These are phyloP conservation scores for Thozetella sp. DNA, from an alignment of 495 filamentous ascomycete species.

Conservation along the genomic window DNA sequence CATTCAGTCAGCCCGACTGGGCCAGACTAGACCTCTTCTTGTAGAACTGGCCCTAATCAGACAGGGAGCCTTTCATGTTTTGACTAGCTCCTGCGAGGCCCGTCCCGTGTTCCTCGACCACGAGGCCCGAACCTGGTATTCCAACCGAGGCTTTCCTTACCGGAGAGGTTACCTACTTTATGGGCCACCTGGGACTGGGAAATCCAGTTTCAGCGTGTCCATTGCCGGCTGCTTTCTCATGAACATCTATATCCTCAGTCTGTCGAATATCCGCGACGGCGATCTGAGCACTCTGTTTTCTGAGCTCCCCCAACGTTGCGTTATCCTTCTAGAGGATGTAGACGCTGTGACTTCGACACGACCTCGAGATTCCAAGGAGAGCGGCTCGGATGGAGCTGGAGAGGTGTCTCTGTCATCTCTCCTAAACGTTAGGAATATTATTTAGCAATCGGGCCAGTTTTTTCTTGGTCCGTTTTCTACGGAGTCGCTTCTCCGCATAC, in stretches of 20 bases:
- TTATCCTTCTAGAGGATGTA: constrained; percentile 51
- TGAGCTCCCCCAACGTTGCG: constrained; percentile 39
- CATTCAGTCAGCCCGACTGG: too few species aligned
- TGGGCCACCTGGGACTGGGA: constrained; percentile 51
- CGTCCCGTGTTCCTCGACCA: too few species aligned
- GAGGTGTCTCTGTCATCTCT: constrained; percentile 64
- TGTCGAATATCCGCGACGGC: constrained; percentile 27
- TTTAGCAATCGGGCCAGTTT: too few species aligned
- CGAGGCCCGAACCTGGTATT: constrained; percentile 6
- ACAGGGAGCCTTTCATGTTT: too few species aligned
- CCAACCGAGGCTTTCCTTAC: constrained; percentile 53
- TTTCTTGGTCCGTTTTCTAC: too few species aligned
- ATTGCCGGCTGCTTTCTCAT: constrained; percentile 44
- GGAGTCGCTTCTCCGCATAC: constrained; percentile 12
- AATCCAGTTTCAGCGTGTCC: constrained; percentile 53
- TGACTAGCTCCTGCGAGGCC: too few species aligned
- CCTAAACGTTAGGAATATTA: constrained; percentile 70
- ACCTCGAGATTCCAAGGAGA: constrained; percentile 1
- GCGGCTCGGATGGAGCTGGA: background rate
- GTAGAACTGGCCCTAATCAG: too few species aligned
- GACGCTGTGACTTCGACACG: constrained; percentile 34
- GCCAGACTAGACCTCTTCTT: too few species aligned
- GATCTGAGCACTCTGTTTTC: constrained; percentile 8
- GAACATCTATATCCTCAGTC: constrained; percentile 46
- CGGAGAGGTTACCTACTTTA: constrained; percentile 49